Evolutionary conservation across 1,284 basidiomycete species (phyloP).

Genomic region (Cryptococcus hybrid): DNA sequence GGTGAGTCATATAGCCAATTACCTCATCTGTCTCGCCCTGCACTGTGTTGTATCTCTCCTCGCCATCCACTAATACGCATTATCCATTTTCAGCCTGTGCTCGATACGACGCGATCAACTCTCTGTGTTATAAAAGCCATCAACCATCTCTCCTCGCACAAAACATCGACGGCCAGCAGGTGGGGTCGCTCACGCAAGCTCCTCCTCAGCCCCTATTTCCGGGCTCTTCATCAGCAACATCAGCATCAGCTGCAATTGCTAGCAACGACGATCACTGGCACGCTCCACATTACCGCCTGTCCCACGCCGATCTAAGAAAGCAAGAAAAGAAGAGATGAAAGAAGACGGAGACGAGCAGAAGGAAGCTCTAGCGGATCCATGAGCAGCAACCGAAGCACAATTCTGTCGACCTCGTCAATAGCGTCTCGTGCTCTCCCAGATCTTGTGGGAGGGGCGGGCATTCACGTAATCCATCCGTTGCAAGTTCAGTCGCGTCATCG

Average conservation of each 20-base stretch:
- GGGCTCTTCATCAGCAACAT: conserved; percentile 14
- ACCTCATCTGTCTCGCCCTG: no score
- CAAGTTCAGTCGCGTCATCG: conserved; percentile 28
- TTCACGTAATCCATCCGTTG: conserved; percentile 35
- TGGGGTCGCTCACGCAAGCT: no score
- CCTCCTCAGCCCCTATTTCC: no score
- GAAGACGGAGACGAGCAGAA: conserved; percentile 32
- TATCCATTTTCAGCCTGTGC: conserved; percentile 35
- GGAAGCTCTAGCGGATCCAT: conserved; percentile 25
- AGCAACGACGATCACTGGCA: conserved; percentile 25
- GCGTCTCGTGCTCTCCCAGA: conserved; percentile 33
- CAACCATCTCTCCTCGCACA: conserved; percentile 5
- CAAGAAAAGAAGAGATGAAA: conserved; percentile 37
- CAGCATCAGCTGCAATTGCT: conserved; percentile 6
- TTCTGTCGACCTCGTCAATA: conserved; percentile 23
- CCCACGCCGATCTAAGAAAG: conserved; percentile 37
- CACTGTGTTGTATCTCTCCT: no score
- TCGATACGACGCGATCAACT: conserved; percentile 46
- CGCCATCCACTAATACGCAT: neutral
- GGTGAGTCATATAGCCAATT: conserved; percentile 26
- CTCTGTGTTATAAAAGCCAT: conserved; percentile 41
- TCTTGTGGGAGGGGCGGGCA: conserved; percentile 31
- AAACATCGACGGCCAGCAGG: neutral
- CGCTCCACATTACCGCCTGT: conserved; percentile 44
- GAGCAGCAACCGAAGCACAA: conserved; percentile 19